Evolutionary conservation across 495 filamentous ascomycete species (phyloP).

Genomic region (Penicillium flavigenum): DNA sequence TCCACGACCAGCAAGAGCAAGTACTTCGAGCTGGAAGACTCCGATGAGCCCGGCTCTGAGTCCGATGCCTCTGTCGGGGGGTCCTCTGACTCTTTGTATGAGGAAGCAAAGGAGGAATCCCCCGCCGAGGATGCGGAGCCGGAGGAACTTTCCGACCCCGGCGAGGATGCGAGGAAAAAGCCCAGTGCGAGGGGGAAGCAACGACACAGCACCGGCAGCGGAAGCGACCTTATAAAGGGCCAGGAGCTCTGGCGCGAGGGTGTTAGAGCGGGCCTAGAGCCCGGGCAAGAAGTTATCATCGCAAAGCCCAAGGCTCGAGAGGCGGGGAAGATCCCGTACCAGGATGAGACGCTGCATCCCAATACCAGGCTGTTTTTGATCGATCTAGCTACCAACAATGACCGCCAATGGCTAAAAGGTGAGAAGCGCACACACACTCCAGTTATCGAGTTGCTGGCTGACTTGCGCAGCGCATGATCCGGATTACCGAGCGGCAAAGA

Average conservation of each 20-base stretch:
- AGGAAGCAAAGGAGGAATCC: conserved; percentile 21
- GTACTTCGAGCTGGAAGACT: conserved; percentile 50
- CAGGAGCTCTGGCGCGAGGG: conserved; percentile 60
- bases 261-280: conserved; percentile 55
- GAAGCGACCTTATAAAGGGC: conserved; percentile 30
- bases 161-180: conserved; percentile 25
- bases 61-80: conserved; percentile 23
- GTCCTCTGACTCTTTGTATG: conserved; percentile 32
- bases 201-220: conserved; percentile 5
- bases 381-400: conserved; percentile 75
- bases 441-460: conserved; percentile 15
- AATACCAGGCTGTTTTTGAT: conserved; percentile 78
- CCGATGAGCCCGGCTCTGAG: conserved; percentile 33
- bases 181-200: conserved; percentile 20
- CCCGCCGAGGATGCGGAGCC: conserved; percentile 24
- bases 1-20: conserved; percentile 57
- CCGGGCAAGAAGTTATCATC: conserved; percentile 65
- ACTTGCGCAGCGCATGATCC: conserved; percentile 61
- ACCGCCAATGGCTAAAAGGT: conserved; percentile 81
- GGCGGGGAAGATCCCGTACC: conserved; percentile 63
- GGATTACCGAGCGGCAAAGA: conserved; percentile 71
- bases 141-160: conserved; percentile 21
- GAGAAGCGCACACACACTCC: conserved; percentile 20
- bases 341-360: conserved; percentile 67
- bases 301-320: conserved; percentile 68